Base-by-base conservation (phyloP, 192 early-diverging fungal species). In the Backusella tarrabulga region DNA sequence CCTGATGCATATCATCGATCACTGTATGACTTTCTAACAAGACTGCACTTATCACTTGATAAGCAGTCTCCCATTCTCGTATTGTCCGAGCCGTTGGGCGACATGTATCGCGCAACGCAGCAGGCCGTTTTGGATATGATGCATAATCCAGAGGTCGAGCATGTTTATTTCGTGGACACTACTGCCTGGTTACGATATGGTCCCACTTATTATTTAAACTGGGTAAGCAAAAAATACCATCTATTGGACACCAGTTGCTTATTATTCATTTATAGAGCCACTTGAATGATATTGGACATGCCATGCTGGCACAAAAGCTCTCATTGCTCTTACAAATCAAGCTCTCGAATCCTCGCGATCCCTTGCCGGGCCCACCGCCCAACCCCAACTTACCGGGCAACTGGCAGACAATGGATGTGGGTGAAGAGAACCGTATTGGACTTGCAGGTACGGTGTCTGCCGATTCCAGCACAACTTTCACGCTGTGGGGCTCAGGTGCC, bases 381-480 rank as follows among this genome's bases (percentile, higher is more conserved):
- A 80, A 80, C 56, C 79, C 79, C 15, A 76, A 76, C 44, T 44
- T 80, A 7, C 79, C 79, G 6, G 71, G 71, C 7, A 42, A 68
- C 23, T 80, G 79, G 79, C 79, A 80, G 34, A 80, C 79, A 2
- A 76, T 80, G 71, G 79, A 80, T 73, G 66, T 80, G n/a, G 79
- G 79, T 1, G 56, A 76, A 12, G 74, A 76, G 3, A 70, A 67
- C 8, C 75, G 44, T 11, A 71, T 80, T 23, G 79, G 79, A 17
- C 26, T 80, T 14, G 75, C 74, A 38, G 79, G 79, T 0, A 76
- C 79, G 0, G 79, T 80, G 0, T 76, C 79, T 32, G 67, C 76
- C 36, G 79, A 80, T 71, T 75, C 79, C 3, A 60, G 60, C 5
- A 67, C 41, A n/a, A 76, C 79, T 3, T 80, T 80, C 32, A 80